Percentiles rank a stretch among this genome's conserved stretches.
Conservation (phyloP, 2,329 filamentous ascomycete genomes). For the Volutella citrinella region DNA sequence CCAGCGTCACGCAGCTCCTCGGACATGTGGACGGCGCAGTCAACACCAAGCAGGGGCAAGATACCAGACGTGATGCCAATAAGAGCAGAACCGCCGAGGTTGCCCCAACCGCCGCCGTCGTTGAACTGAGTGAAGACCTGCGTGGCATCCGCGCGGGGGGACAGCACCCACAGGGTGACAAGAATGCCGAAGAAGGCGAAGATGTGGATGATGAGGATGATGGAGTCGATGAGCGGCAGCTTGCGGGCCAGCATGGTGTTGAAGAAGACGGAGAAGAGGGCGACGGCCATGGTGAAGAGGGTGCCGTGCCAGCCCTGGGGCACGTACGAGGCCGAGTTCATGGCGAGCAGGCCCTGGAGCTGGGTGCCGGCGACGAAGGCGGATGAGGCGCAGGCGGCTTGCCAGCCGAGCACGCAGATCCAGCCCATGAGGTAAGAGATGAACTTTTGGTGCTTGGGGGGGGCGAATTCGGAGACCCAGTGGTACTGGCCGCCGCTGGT, state of each 20-base stretch:
- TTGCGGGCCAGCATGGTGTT: constrained; percentile 18
- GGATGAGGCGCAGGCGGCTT: constrained; percentile 36
- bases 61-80: constrained; percentile 20
- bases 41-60: constrained; percentile 15
- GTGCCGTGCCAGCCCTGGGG: constrained; percentile 19
- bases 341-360: constrained; percentile 40
- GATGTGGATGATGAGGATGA: constrained; percentile 17
- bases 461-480: constrained; percentile 55
- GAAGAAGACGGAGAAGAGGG: constrained; percentile 15
- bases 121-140: constrained; percentile 18
- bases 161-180: constrained; percentile 20
- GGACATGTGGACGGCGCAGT: constrained; percentile 21
- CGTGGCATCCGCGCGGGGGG: constrained; percentile 12
- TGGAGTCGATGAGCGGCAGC: constrained; percentile 12
- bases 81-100: constrained; percentile 14
- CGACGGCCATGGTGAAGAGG: constrained; percentile 12
- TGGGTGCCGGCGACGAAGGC: constrained; percentile 42
- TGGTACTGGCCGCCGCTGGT: constrained; percentile 58
- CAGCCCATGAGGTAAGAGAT: constrained; percentile 51
- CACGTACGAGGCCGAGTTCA: constrained; percentile 24
- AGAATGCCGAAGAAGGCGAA: constrained; percentile 21
- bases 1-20: constrained; percentile 19
- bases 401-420: constrained; percentile 46
- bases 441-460: constrained; percentile 45
- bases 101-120: constrained; percentile 19